Percentiles rank a stretch among this genome's conserved stretches.
Conservation (phyloP, 441 rosid species). For the Erysimum cheiri region DNA sequence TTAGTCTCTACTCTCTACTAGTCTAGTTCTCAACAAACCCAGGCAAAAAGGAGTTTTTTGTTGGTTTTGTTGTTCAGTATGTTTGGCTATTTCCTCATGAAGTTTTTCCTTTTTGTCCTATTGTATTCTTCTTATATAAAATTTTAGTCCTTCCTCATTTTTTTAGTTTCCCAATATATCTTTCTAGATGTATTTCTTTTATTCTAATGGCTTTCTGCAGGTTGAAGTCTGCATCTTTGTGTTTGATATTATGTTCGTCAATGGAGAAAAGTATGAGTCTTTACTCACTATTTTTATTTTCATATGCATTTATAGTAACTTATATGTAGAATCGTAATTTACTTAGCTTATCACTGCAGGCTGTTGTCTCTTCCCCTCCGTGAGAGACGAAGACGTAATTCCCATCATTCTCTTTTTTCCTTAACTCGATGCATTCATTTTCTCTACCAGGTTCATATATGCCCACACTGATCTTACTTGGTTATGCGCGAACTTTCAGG, state of each 20-base stretch:
- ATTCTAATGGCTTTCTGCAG: constrained; percentile 53
- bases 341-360: constrained; percentile 49
- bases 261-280: constrained; percentile 75
- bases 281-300: constrained; percentile 28
- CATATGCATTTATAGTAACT: not conserved
- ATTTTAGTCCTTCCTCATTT: not conserved
- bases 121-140: not conserved
- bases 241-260: constrained; percentile 89
- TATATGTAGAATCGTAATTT: not conserved
- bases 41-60: not conserved
- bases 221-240: constrained; percentile 78
- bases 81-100: not conserved
- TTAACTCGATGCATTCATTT: constrained; percentile 13
- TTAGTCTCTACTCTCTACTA: not conserved
- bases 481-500: constrained; percentile 47
- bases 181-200: not conserved
- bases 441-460: constrained; percentile 12
- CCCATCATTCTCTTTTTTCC: constrained; percentile 7
- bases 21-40: not conserved
- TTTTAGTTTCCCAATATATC: not conserved
- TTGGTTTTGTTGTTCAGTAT: not conserved
- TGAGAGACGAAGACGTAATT: constrained; percentile 66
- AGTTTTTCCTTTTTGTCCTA: not conserved
- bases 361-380: constrained; percentile 71
- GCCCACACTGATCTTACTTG: constrained; percentile 1